These are phyloP conservation scores for Penicillium fimorum DNA, from an alignment of 495 filamentous ascomycete species.

Conservation along the genomic window DNA sequence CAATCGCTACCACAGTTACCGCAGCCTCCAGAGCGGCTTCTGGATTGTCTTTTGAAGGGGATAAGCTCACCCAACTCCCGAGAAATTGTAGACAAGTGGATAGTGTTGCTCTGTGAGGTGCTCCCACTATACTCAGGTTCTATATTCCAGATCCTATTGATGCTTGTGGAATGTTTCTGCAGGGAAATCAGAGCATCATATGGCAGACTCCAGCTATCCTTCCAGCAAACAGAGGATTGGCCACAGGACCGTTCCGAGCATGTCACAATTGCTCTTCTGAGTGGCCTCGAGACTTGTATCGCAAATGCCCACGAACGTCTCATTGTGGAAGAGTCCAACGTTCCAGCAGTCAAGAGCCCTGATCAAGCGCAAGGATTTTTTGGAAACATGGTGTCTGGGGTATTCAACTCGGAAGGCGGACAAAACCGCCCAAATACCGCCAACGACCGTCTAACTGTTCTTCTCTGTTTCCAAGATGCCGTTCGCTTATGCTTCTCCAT, in stretches of 20 bases:
- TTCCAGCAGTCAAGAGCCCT: slow-evolving; percentile 66
- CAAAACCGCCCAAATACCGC: slow-evolving; percentile 74
- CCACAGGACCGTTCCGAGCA: slow-evolving; percentile 45
- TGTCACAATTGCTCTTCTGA: slow-evolving; percentile 68
- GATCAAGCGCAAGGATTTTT: slow-evolving; percentile 91
- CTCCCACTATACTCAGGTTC: slow-evolving; percentile 77
- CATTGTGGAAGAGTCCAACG: slow-evolving; percentile 68
- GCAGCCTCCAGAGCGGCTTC: slow-evolving; percentile 66
- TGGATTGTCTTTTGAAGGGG: slow-evolving; percentile 80
- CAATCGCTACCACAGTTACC: slow-evolving; percentile 32
- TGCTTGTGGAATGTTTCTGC: slow-evolving; percentile 86
- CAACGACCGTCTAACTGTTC: slow-evolving; percentile 90
- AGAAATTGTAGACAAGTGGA: slow-evolving; percentile 84
- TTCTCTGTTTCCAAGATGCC: slow-evolving; percentile 95
- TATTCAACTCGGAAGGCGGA: slow-evolving; percentile 76
- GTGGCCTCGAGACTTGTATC: slow-evolving; percentile 86
- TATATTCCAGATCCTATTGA: slow-evolving; percentile 87
- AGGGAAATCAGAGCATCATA: slow-evolving; percentile 70
- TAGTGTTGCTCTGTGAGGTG: slow-evolving; percentile 78
- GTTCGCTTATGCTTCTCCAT: slow-evolving; percentile 88
- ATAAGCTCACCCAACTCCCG: slow-evolving; percentile 74
- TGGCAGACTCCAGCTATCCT: slow-evolving; percentile 52
- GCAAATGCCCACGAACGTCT: slow-evolving; percentile 85
- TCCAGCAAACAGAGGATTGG: slow-evolving; percentile 46
- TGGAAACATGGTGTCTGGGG: slow-evolving; percentile 93